Evolutionary conservation across 148 eudicot species (phyloP).

Genomic region (Diospyros lotus): DNA sequence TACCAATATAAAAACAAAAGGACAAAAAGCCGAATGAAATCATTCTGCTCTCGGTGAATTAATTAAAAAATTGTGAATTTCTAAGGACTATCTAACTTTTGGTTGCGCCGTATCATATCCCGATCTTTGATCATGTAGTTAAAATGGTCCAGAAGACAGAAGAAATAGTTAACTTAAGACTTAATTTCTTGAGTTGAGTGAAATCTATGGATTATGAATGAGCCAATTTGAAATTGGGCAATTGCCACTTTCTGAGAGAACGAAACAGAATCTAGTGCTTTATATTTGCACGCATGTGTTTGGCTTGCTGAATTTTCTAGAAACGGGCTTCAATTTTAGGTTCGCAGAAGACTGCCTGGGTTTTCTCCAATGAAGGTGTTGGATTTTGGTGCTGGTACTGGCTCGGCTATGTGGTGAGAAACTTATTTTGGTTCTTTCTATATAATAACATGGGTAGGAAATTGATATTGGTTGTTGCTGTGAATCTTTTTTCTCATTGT

Average conservation of each 20-base stretch:
- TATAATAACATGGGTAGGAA: neutral
- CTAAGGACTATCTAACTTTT: no score
- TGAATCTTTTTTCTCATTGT: constrained; percentile 9
- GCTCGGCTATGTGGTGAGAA: constrained; percentile 89
- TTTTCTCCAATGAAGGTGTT: constrained; percentile 71
- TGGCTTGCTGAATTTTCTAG: neutral
- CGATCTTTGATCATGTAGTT: no score
- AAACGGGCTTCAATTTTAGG: constrained; percentile 28
- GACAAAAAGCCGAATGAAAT: no score
- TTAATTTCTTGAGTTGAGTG: no score
- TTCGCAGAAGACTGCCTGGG: constrained; percentile 61
- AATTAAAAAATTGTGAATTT: no score
- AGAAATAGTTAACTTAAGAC: no score
- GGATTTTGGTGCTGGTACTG: constrained; percentile 98
- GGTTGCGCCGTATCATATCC: no score
- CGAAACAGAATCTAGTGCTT: neutral
- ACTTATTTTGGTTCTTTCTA: neutral
- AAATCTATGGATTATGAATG: no score
- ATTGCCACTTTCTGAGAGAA: no score
- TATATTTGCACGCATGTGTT: neutral
- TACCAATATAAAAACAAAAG: neutral
- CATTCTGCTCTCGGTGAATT: no score
- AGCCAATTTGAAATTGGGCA: no score
- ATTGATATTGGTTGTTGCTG: constrained; percentile 3
- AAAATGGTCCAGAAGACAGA: no score